A percentile compares a stretch with the other conserved stretches of the same genome.
These are phyloP conservation scores for Trypanosomatidae sp. DNA, from an alignment of 208 protist genomes.

Conservation along the genomic window DNA sequence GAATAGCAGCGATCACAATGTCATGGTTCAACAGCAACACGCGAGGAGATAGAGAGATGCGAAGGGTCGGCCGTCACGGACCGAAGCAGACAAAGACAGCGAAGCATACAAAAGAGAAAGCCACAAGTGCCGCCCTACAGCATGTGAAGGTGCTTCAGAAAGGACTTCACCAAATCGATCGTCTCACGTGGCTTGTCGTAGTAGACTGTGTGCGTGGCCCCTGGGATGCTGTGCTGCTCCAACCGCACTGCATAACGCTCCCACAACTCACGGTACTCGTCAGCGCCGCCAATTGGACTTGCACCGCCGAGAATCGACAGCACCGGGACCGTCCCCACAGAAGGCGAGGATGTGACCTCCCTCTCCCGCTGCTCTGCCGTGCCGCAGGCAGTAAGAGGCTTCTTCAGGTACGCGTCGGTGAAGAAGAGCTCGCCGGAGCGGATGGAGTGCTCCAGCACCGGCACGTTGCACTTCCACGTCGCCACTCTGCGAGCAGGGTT, in stretches of 20 bases:
- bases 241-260: slow-evolving; percentile 22
- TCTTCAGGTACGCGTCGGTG: slow-evolving; percentile 20
- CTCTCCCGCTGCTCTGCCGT: not conserved
- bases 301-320: slow-evolving; percentile 51
- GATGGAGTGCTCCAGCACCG: slow-evolving; percentile 42
- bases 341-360: not conserved
- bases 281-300: slow-evolving; percentile 43
- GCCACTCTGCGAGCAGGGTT: slow-evolving; percentile 9
- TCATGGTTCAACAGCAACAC: too few species aligned
- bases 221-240: slow-evolving; percentile 46
- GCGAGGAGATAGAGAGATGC: too few species aligned
- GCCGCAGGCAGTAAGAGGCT: not conserved
- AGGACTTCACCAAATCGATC: slow-evolving; percentile 20
- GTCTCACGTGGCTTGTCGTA: slow-evolving; percentile 52
- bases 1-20: too few species aligned
- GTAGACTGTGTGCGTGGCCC: slow-evolving; percentile 58
- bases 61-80: too few species aligned
- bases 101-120: too few species aligned
- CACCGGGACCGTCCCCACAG: slow-evolving; percentile 28
- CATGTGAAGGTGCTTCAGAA: too few species aligned
- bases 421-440: slow-evolving; percentile 42
- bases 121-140: too few species aligned
- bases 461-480: slow-evolving; percentile 55
- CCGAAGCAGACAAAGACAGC: too few species aligned
- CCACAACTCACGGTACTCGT: slow-evolving; percentile 28